These are phyloP conservation scores for Penicillium robsamsonii DNA, from an alignment of 495 filamentous ascomycete species.

Conservation along the genomic window DNA sequence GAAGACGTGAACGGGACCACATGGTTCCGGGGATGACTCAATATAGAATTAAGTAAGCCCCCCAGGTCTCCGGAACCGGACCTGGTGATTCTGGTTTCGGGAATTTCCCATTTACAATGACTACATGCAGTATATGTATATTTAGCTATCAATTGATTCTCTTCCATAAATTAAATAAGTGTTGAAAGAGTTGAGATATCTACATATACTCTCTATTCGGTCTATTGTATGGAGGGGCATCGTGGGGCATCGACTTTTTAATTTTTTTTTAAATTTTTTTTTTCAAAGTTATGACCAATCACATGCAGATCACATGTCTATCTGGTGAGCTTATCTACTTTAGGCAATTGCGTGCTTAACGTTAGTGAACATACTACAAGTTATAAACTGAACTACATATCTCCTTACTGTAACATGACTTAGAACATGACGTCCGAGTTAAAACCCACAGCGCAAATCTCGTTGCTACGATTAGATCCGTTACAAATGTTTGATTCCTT, in stretches of 20 bases:
- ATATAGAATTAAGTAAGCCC: slow-evolving; percentile 28
- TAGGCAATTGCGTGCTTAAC: not conserved
- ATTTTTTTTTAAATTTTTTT: slow-evolving; percentile 19
- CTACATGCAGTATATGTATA: not conserved
- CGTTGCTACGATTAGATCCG: no score
- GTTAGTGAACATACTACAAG: no score
- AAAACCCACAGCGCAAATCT: no score
- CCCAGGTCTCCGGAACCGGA: slow-evolving; percentile 31
- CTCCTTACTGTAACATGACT: no score
- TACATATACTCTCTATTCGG: not conserved
- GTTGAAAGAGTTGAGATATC: not conserved
- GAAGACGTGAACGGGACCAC: slow-evolving; percentile 9
- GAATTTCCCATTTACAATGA: not conserved
- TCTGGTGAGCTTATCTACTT: slow-evolving; percentile 9
- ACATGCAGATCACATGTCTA: slow-evolving; percentile 6
- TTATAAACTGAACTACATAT: not conserved
- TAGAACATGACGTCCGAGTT: no score
- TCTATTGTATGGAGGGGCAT: slow-evolving; percentile 11
- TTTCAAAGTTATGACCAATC: slow-evolving; percentile 3
- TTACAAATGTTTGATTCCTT: no score
- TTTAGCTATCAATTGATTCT: not conserved
- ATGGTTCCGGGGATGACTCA: slow-evolving; percentile 5
- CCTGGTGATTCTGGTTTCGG: not conserved
- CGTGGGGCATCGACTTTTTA: slow-evolving; percentile 22
- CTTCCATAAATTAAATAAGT: not conserved